phyloP scores from a whole-genome alignment of 2,329 filamentous ascomycete species.

The Stemphylium beticola region DNA sequence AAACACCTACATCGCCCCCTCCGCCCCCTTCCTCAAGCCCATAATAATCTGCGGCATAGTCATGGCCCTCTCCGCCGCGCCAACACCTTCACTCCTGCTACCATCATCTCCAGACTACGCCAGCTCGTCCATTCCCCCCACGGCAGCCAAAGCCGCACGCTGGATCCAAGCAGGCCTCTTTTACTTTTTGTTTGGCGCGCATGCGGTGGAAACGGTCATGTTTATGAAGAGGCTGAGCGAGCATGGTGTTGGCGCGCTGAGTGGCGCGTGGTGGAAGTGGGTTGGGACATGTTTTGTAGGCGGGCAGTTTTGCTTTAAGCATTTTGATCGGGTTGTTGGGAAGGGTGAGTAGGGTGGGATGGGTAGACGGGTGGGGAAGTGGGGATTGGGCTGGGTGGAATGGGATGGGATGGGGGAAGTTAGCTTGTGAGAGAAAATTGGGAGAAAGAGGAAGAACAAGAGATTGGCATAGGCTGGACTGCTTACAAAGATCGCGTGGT shows the following conservation, averaged over 20 bases:
- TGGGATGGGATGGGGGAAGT: not conserved
- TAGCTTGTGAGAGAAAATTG: not conserved
- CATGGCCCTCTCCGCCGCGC: conserved; percentile 32
- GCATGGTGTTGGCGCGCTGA: conserved; percentile 23
- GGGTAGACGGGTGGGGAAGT: not conserved
- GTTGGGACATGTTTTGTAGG: conserved; percentile 34
- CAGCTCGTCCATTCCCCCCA: conserved; percentile 10
- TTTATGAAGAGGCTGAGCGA: conserved; percentile 23
- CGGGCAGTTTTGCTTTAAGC: conserved; percentile 28
- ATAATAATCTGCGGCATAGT: conserved; percentile 31
- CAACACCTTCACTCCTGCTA: conserved; percentile 26
- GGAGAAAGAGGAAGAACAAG: too few relatives aligned
- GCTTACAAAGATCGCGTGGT: too few relatives aligned
- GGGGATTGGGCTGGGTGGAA: not conserved
- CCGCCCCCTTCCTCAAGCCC: conserved; percentile 21
- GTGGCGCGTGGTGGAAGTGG: conserved; percentile 32
- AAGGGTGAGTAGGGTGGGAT: not conserved
- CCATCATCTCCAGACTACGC: conserved; percentile 15
- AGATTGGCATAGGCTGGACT: too few relatives aligned
- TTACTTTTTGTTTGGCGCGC: conserved; percentile 32
- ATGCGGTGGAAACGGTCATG: conserved; percentile 28
- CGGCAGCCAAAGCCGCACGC: conserved; percentile 17
- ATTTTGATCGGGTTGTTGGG: conserved; percentile 27
- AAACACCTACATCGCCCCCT: conserved; percentile 27
- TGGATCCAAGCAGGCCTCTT: conserved; percentile 33